phyloP scores from a whole-genome alignment of 768 basidiomycete genomes.

The Mycena metata region DNA sequence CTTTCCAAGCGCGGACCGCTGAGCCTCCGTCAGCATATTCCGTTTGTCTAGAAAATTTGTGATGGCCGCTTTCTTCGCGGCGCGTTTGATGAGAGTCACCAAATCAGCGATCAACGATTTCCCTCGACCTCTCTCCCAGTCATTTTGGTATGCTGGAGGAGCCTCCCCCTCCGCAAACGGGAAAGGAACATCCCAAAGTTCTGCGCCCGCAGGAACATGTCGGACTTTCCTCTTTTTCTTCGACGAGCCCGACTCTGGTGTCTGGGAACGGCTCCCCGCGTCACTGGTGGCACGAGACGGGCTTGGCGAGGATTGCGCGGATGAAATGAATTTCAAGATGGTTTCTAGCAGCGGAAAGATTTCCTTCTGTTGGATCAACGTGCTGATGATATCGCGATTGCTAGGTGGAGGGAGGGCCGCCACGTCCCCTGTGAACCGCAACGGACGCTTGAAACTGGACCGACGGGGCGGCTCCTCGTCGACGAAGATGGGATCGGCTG shows the following conservation, averaged over 20 bases:
- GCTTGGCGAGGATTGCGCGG: conserved; percentile 37
- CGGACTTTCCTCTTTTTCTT: conserved; percentile 74
- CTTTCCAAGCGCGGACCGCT: conserved; percentile 26
- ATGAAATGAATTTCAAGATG: conserved; percentile 69
- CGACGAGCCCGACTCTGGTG: conserved; percentile 40
- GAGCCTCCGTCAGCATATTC: conserved; percentile 29
- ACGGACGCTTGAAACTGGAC: conserved; percentile 22
- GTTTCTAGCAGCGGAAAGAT: conserved; percentile 75
- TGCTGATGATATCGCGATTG: conserved; percentile 69
- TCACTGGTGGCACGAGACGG: conserved; percentile 20
- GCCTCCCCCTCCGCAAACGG: conserved; percentile 82
- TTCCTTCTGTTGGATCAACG: conserved; percentile 74
- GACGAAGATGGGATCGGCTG: conserved; percentile 78
- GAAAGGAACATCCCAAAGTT: conserved; percentile 87
- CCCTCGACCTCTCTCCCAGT: conserved; percentile 76
- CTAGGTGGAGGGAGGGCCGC: conserved; percentile 62
- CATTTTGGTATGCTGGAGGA: conserved; percentile 71
- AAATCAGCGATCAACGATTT: conserved; percentile 75
- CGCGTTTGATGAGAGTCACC: conserved; percentile 69
- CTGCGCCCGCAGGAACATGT: conserved; percentile 82
- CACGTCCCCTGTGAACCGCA: conserved; percentile 51
- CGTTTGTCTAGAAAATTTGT: conserved; percentile 58
- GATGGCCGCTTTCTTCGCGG: conserved; percentile 71
- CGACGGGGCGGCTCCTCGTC: conserved; percentile 61
- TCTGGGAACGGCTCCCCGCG: conserved; percentile 17